A percentile compares a stretch with the other conserved stretches of the same genome.
Conservation (phyloP, 2,329 filamentous ascomycete species). For the Grosmannia huntii region DNA sequence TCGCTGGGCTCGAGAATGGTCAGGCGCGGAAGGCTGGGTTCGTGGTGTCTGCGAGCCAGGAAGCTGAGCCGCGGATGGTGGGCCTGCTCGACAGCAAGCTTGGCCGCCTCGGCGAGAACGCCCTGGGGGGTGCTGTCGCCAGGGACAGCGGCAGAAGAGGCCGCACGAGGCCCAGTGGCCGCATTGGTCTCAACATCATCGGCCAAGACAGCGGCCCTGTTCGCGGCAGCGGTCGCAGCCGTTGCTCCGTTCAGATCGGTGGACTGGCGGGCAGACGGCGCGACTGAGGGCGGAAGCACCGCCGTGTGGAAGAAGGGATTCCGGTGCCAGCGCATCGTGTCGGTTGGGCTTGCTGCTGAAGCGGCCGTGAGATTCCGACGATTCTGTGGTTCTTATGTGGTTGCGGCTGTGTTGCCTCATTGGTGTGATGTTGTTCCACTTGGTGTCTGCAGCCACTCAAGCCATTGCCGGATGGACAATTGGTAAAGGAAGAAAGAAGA, state of each 20-base stretch:
- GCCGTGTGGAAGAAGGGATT: conserved; percentile 14
- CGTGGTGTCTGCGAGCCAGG: neutral
- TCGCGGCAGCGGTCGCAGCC: conserved; percentile 5
- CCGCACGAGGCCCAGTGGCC: neutral
- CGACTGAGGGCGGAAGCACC: conserved; percentile 12
- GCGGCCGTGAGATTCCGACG: no score
- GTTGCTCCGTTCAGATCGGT: conserved; percentile 9
- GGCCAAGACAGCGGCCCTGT: neutral
- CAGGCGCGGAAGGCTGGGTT: conserved; percentile 6
- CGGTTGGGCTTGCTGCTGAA: neutral
- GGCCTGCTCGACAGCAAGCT: conserved; percentile 2
- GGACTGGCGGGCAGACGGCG: conserved; percentile 10
- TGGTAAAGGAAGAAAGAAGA: neutral
- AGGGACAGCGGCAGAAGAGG: neutral
- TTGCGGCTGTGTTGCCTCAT: neutral
- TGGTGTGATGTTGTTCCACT: neutral
- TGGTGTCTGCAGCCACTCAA: neutral
- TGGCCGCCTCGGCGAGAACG: conserved; percentile 9
- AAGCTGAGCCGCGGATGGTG: neutral
- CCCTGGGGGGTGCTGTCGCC: conserved; percentile 2
- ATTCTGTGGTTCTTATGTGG: neutral
- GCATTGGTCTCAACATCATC: neutral
- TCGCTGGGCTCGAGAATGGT: conserved; percentile 21
- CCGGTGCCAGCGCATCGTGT: conserved; percentile 13
- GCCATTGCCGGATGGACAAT: no score